Evolutionary conservation across 192 early-diverging fungal species (phyloP).

Genomic region (Backusella westeae): DNA sequence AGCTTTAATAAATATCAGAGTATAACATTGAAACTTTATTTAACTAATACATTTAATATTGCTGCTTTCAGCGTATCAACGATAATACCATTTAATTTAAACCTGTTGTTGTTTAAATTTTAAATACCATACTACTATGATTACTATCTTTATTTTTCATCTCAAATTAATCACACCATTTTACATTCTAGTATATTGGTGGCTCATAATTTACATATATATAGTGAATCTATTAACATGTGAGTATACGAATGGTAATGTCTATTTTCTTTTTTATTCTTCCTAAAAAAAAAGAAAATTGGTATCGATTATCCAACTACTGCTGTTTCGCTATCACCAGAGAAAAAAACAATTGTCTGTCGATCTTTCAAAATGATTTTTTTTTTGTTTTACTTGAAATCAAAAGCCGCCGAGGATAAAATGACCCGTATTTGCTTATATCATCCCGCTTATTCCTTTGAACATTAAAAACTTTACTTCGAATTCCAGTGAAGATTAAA

Average conservation of each 20-base stretch:
- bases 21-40: neutral
- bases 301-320: neutral
- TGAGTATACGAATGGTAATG: neutral
- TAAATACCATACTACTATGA: neutral
- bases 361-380: neutral
- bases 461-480: neutral
- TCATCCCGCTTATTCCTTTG: neutral
- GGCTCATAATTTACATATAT: neutral
- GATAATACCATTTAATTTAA: neutral
- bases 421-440: neutral
- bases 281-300: neutral
- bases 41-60: neutral
- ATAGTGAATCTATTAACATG: neutral
- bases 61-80: neutral
- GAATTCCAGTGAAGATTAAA: neutral
- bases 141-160: neutral
- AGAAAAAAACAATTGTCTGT: neutral
- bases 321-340: neutral
- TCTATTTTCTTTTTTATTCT: neutral
- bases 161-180: neutral
- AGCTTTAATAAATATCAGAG: neutral
- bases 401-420: neutral
- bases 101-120: neutral
- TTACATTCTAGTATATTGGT: neutral
- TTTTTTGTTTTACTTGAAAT: neutral